A percentile compares a stretch with the other conserved stretches of the same genome.
Evolutionary conservation across 345 rosid species (phyloP).

Genomic region (Cardamine occulta): DNA sequence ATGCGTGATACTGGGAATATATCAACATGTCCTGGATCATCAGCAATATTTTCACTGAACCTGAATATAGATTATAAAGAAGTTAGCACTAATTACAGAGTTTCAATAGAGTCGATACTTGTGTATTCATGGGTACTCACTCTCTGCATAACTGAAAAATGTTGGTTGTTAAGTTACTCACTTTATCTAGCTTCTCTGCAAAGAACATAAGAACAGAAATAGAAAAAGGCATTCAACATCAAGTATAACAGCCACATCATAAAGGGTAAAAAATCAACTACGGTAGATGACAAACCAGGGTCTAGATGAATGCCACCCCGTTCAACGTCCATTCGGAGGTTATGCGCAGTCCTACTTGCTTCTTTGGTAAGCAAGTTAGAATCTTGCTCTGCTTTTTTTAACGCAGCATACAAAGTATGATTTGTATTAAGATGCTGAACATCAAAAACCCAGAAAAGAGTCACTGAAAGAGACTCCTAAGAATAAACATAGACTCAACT

Average conservation of each 20-base stretch:
- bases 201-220: neutral
- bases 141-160: conserved; percentile 68
- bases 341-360: conserved; percentile 79
- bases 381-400: conserved; percentile 81
- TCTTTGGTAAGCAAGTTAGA: conserved; percentile 66
- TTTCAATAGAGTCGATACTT: neutral
- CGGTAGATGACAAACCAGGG: conserved; percentile 52
- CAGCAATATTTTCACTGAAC: conserved; percentile 73
- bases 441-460: conserved; percentile 22
- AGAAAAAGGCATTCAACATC: conserved; percentile 23
- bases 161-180: conserved; percentile 69
- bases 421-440: conserved; percentile 83
- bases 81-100: conserved; percentile 19
- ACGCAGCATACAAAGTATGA: conserved; percentile 74
- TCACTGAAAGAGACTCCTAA: neutral
- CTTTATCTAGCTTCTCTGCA: conserved; percentile 80
- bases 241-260: conserved; percentile 12
- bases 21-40: conserved; percentile 84
- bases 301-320: conserved; percentile 94
- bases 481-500: neutral
- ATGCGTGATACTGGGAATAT: conserved; percentile 72
- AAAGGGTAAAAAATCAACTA: conserved; percentile 16
- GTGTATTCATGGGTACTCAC: conserved; percentile 55
- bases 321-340: conserved; percentile 81
- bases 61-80: conserved; percentile 47